These are phyloP conservation scores for Podaxis mareebaensis DNA, from an alignment of 768 basidiomycete genomes.

Conservation along the genomic window DNA sequence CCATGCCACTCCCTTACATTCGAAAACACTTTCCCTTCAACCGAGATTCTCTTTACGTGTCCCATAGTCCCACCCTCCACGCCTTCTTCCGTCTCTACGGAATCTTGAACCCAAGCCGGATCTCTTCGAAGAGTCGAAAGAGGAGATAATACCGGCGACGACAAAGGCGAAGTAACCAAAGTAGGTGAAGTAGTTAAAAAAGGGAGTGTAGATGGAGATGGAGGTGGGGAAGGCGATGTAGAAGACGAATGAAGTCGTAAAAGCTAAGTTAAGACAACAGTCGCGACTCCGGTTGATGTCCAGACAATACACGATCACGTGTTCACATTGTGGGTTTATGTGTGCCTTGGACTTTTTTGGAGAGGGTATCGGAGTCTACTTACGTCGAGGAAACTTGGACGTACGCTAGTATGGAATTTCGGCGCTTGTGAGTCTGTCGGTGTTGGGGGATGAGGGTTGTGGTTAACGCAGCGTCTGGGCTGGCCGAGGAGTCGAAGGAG, in stretches of 20 bases:
- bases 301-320: constrained; percentile 5
- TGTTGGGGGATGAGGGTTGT: not conserved
- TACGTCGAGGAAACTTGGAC: constrained; percentile 10
- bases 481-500: not conserved
- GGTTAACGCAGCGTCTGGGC: not conserved
- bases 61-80: not conserved
- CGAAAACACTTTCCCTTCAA: constrained; percentile 1
- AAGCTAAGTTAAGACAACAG: not conserved
- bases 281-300: constrained; percentile 1
- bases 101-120: not conserved
- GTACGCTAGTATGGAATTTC: not conserved
- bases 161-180: not conserved
- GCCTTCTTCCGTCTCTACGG: not conserved
- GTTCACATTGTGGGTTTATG: constrained; percentile 8
- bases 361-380: constrained; percentile 3
- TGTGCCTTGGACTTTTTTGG: not conserved
- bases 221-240: not conserved
- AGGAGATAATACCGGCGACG: not conserved
- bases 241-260: not conserved
- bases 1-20: not conserved
- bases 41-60: not conserved
- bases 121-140: not conserved
- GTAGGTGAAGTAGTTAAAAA: not conserved
- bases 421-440: not conserved
- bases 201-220: not conserved